phyloP scores from a whole-genome alignment of 2,329 filamentous ascomycete species.

The Diplodia mutila region DNA sequence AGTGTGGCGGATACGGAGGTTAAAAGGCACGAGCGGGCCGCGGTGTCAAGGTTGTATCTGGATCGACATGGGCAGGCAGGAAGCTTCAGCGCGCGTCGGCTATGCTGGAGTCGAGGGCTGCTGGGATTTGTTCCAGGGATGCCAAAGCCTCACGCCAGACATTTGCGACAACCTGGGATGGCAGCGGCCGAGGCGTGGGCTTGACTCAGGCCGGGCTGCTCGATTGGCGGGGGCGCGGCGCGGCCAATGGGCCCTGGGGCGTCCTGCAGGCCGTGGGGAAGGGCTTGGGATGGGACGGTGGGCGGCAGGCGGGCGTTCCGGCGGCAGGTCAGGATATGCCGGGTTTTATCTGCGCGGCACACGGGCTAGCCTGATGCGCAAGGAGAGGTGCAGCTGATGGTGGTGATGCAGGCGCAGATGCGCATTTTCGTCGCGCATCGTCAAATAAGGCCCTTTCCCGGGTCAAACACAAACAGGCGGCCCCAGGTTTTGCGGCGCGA shows the following conservation, averaged over 20 bases:
- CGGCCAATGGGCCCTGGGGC: constrained; percentile 23
- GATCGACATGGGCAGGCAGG: constrained; percentile 43
- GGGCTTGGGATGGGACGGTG: constrained; percentile 22
- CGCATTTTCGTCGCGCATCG: constrained; percentile 28
- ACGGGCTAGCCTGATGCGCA: constrained; percentile 25
- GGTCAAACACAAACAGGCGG: constrained; percentile 21
- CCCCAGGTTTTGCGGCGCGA: constrained; percentile 22
- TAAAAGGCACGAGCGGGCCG: constrained; percentile 33
- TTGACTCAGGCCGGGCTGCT: constrained; percentile 19
- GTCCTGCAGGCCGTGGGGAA: constrained; percentile 24
- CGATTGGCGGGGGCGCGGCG: constrained; percentile 20
- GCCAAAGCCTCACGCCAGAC: constrained; percentile 37
- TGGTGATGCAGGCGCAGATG: constrained; percentile 27
- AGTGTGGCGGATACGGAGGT: constrained; percentile 44
- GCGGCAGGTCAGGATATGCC: constrained; percentile 25
- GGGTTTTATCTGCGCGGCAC: constrained; percentile 26
- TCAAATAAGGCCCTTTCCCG: constrained; percentile 24
- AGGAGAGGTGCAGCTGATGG: constrained; percentile 25
- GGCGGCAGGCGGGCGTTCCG: constrained; percentile 22
- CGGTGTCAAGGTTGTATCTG: constrained; percentile 38
- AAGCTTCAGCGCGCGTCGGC: constrained; percentile 33
- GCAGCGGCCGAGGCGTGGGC: constrained; percentile 21
- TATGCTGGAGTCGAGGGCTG: constrained; percentile 24
- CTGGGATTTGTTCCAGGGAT: constrained; percentile 26
- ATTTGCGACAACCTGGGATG: constrained; percentile 29